These are phyloP conservation scores for Starmerella etchellsii DNA, from an alignment of 805 yeast species.

Conservation along the genomic window DNA sequence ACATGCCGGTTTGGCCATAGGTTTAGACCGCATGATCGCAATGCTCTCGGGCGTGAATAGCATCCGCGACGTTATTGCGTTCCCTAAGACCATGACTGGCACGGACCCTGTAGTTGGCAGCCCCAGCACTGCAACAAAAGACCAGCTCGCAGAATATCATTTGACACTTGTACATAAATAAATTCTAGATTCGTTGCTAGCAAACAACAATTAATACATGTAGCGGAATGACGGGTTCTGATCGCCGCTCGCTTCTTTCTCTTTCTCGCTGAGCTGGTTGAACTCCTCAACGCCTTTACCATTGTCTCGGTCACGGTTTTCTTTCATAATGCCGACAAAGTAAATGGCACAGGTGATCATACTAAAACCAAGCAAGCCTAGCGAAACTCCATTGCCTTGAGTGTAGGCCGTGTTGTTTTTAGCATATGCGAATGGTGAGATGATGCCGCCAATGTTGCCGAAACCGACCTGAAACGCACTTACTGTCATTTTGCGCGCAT, in stretches of 20 bases:
- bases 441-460: conserved; percentile 63
- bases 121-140: conserved; percentile 49
- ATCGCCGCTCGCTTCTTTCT: conserved; percentile 25
- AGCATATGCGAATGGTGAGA: conserved; percentile 46
- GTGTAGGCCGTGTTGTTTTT: conserved; percentile 39
- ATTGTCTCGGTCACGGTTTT: conserved; percentile 22
- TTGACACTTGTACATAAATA: conserved; percentile 20
- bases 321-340: conserved; percentile 24
- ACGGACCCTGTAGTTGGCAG: conserved; percentile 76
- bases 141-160: conserved; percentile 43
- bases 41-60: conserved; percentile 67
- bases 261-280: conserved; percentile 17
- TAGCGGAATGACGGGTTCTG: conserved; percentile 25
- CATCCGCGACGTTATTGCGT: conserved; percentile 88
- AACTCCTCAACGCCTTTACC: conserved; percentile 22
- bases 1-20: conserved; percentile 93
- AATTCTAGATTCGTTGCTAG: not conserved
- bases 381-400: conserved; percentile 41
- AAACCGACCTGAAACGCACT: conserved; percentile 55
- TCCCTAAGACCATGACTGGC: conserved; percentile 87
- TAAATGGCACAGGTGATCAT: conserved; percentile 30
- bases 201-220: conserved; percentile 19
- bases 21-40: conserved; percentile 86
- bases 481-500: conserved; percentile 44
- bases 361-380: conserved; percentile 38